Evolutionary conservation across 495 filamentous ascomycete genomes (phyloP).

Genomic region (Hypoxylon crocopeplum): DNA sequence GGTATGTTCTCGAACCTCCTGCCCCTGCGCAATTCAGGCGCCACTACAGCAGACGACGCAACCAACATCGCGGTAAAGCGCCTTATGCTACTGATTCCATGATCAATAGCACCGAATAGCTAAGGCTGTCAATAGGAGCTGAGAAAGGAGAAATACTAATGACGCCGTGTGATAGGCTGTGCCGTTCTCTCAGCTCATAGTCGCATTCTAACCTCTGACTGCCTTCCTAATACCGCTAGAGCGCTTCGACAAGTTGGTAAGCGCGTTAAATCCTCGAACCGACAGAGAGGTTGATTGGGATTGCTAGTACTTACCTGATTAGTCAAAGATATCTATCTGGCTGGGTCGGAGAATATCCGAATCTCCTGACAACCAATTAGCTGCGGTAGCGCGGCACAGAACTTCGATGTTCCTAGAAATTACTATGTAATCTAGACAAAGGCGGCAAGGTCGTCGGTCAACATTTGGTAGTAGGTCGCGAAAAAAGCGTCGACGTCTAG

Average conservation of each 20-base stretch:
- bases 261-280: constrained; percentile 31
- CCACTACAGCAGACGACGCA: background rate
- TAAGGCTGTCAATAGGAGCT: constrained; percentile 20
- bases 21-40: background rate
- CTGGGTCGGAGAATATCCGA: constrained; percentile 13
- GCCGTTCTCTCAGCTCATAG: constrained; percentile 12
- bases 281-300: constrained; percentile 8
- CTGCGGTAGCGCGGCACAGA: constrained; percentile 7
- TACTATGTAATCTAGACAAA: constrained; percentile 22
- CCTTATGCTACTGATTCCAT: background rate
- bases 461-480: constrained; percentile 7
- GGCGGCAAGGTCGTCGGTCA: constrained; percentile 21
- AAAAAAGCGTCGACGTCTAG: too few relatives aligned
- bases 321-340: constrained; percentile 17
- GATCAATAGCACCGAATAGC: constrained; percentile 4
- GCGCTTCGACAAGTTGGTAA: constrained; percentile 18
- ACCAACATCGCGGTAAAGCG: constrained; percentile 9
- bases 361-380: constrained; percentile 17
- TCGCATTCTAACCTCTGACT: constrained; percentile 7
- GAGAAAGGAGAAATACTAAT: constrained; percentile 9
- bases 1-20: constrained; percentile 11
- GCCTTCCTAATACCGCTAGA: constrained; percentile 38
- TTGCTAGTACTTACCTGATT: constrained; percentile 25
- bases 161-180: constrained; percentile 13
- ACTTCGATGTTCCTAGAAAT: constrained; percentile 1